Conservation (phyloP, 192 early-diverging fungal species). For the Entrophospora sp. region DNA sequence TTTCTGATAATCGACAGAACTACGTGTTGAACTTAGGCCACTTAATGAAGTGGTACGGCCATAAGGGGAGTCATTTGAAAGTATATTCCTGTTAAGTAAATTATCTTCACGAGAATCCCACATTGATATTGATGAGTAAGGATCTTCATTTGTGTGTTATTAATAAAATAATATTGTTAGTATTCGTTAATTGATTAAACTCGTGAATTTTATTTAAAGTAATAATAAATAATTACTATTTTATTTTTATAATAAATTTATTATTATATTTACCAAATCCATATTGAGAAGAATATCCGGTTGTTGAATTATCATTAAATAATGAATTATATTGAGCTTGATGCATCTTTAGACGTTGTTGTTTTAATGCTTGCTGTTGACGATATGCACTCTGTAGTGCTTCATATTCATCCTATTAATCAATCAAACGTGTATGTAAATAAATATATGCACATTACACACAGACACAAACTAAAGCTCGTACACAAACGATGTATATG, state of each 20-base stretch:
- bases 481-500: no score
- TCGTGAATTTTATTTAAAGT: no score
- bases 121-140: constrained; percentile 15
- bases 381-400: constrained; percentile 33
- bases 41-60: constrained; percentile 1
- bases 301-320: constrained; percentile 3
- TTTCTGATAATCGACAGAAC: constrained; percentile 32
- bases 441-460: no score
- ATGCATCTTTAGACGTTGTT: constrained; percentile 46
- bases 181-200: no score
- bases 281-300: constrained; percentile 15
- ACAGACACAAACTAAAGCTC: no score
- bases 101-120: constrained; percentile 23
- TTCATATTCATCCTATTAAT: constrained; percentile 33
- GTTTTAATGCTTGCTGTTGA: constrained; percentile 33
- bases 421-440: no score
- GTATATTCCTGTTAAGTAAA: constrained; percentile 9
- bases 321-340: constrained; percentile 30
- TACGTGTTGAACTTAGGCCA: constrained; percentile 12
- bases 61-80: constrained; percentile 19
- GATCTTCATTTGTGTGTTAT: constrained; percentile 1
- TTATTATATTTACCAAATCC: constrained; percentile 10
- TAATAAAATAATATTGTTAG: neutral
- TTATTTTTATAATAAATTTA: neutral
- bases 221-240: neutral